A percentile compares a stretch with the other conserved stretches of the same genome.
These are phyloP conservation scores for Solanum gracilifrons DNA, from an alignment of 257 asterid species.

Conservation along the genomic window DNA sequence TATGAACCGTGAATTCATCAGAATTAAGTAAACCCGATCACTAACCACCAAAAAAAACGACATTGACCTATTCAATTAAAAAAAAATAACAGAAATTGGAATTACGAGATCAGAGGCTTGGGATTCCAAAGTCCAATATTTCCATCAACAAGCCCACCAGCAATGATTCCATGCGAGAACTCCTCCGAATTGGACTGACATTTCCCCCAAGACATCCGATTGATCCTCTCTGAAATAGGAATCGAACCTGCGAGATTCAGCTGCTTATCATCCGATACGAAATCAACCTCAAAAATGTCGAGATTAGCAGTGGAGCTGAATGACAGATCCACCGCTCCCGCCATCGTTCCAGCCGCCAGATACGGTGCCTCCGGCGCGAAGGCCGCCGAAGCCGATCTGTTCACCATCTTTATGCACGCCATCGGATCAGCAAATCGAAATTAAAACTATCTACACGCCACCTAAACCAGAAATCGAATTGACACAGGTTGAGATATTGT, in stretches of 20 bases:
- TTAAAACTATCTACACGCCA: conserved; percentile 6
- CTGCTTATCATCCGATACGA: conserved; percentile 73
- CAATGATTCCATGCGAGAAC: conserved; percentile 65
- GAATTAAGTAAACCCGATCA: background rate
- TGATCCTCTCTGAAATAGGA: conserved; percentile 79
- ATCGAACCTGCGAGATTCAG: conserved; percentile 48
- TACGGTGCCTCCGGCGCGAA: conserved; percentile 79
- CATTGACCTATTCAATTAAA: background rate
- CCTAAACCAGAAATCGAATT: background rate
- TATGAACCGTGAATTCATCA: background rate
- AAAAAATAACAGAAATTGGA: background rate
- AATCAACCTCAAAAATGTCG: conserved; percentile 84
- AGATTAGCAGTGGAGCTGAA: conserved; percentile 94
- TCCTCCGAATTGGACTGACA: conserved; percentile 55
- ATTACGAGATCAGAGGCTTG: conserved; percentile 65
- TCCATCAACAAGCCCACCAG: conserved; percentile 97
- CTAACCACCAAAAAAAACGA: background rate
- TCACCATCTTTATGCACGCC: conserved; percentile 66
- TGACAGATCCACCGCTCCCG: conserved; percentile 97
- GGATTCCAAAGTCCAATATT: conserved; percentile 96
- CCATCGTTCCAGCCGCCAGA: conserved; percentile 98
- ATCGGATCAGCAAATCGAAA: conserved; percentile 29
- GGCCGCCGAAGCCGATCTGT: conserved; percentile 94
- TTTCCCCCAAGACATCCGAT: conserved; percentile 84
- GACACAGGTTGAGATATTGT: background rate